Percentiles rank a stretch among this genome's conserved stretches.
These are phyloP conservation scores for Solanum commersonii DNA, from an alignment of 257 asterid genomes.

Conservation along the genomic window DNA sequence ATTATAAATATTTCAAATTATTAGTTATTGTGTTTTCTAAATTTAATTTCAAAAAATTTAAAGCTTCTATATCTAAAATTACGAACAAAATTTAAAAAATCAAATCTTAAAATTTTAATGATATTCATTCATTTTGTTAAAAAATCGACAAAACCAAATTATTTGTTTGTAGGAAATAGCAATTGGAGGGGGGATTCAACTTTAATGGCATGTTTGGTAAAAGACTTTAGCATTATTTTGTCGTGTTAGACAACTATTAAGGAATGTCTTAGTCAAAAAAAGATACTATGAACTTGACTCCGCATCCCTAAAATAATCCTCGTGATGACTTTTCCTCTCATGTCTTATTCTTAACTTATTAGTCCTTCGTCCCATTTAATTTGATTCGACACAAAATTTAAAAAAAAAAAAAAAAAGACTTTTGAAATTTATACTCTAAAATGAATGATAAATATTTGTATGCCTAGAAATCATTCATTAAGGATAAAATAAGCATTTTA, in stretches of 20 bases:
- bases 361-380: neutral
- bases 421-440: too few species aligned
- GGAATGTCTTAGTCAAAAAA: constrained; percentile 10
- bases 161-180: neutral
- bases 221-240: neutral
- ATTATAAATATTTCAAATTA: too few species aligned
- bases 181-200: neutral
- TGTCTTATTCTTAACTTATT: neutral
- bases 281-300: neutral
- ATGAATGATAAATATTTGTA: too few species aligned
- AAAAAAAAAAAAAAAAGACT: too few species aligned
- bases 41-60: too few species aligned
- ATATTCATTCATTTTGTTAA: neutral
- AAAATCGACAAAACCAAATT: neutral
- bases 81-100: too few species aligned
- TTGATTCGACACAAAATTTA: too few species aligned
- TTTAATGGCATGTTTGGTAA: neutral
- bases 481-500: too few species aligned
- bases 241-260: neutral
- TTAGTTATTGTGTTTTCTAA: too few species aligned
- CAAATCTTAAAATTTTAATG: too few species aligned
- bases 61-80: too few species aligned
- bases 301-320: neutral
- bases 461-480: accelerated
- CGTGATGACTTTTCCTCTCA: neutral